These are phyloP conservation scores for Tetrapisispora phaffii DNA, from an alignment of 805 yeast species.

Conservation along the genomic window DNA sequence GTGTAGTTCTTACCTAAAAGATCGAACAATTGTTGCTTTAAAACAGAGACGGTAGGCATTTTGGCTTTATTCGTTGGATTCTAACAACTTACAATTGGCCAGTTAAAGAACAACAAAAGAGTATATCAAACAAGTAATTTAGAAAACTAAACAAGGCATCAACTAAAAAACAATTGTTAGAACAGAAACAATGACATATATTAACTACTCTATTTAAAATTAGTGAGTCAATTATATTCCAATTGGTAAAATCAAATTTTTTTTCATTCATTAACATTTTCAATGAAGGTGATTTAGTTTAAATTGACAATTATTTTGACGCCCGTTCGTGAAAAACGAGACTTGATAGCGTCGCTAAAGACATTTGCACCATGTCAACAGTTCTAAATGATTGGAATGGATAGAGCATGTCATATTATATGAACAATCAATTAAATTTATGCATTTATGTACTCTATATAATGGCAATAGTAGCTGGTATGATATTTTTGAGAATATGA, in stretches of 20 bases:
- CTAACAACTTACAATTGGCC: background rate
- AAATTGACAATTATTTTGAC: no score
- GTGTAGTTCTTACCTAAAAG: slow-evolving; percentile 63
- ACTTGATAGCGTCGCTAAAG: no score
- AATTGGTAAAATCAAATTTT: background rate
- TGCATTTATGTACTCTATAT: no score
- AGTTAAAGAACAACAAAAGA: background rate
- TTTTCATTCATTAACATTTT: background rate
- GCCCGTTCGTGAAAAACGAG: background rate
- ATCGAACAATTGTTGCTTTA: slow-evolving; percentile 82
- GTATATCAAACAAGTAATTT: background rate
- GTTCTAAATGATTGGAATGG: no score
- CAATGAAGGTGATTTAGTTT: background rate
- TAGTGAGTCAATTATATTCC: slow-evolving; percentile 1
- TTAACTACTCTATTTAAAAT: background rate
- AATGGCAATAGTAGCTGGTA: no score
- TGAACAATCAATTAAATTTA: no score
- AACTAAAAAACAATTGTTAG: background rate
- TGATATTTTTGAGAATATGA: no score
- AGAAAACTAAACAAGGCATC: background rate
- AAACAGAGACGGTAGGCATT: slow-evolving; percentile 97
- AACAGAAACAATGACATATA: background rate
- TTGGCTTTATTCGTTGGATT: background rate
- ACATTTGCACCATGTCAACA: no score
- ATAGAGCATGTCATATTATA: no score